These are phyloP conservation scores for Exobasidium cylindrosporum DNA, from an alignment of 1,284 basidiomycete genomes.

Conservation along the genomic window DNA sequence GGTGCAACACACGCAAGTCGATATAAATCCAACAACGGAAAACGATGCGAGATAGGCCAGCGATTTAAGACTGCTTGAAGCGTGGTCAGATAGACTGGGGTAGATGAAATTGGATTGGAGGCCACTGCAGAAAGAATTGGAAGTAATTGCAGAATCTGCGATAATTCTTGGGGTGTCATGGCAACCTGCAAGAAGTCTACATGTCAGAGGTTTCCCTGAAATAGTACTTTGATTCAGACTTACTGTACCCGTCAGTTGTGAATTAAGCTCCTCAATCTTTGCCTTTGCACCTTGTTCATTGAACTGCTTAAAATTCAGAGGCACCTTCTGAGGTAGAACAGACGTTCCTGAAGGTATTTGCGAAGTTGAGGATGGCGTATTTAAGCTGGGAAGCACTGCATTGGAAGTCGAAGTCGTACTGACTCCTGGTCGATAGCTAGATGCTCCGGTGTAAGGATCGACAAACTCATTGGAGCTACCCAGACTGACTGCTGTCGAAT, in stretches of 20 bases:
- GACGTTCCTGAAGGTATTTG: conserved; percentile 44
- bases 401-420: not conserved
- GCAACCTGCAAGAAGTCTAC: conserved; percentile 63
- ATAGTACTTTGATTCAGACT: conserved; percentile 30
- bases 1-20: conserved; percentile 69
- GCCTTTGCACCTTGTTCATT: conserved; percentile 81
- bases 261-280: conserved; percentile 79
- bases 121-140: conserved; percentile 60
- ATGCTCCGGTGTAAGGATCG: conserved; percentile 87
- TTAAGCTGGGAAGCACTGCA: conserved; percentile 25
- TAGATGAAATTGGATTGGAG: not conserved
- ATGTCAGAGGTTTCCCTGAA: conserved; percentile 6
- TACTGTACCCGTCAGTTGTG: conserved; percentile 60
- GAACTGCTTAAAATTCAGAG: conserved; percentile 76
- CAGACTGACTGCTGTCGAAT: conserved; percentile 69
- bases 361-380: conserved; percentile 50
- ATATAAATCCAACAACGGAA: conserved; percentile 86
- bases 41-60: conserved; percentile 77
- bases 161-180: conserved; percentile 68
- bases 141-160: conserved; percentile 67
- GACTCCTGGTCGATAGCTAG: conserved; percentile 61
- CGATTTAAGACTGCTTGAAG: conserved; percentile 63
- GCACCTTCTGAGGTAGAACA: conserved; percentile 38
- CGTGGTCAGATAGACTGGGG: conserved; percentile 22
- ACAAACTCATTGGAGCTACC: conserved; percentile 66